Evolutionary conservation across 1,284 basidiomycete genomes (phyloP).

Genomic region (Cryptococcus sp.): DNA sequence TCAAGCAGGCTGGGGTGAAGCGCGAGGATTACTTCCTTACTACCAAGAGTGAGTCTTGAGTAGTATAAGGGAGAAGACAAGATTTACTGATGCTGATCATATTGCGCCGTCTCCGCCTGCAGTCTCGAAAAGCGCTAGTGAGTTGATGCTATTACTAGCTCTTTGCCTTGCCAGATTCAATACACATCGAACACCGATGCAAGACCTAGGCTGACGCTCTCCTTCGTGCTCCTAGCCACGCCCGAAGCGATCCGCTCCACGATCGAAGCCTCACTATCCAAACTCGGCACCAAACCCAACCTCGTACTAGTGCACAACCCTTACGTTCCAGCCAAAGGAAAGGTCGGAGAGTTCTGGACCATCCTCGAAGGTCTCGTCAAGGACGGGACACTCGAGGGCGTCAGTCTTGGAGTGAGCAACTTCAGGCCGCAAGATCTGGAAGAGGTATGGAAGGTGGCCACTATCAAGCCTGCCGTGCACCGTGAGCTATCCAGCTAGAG

Average conservation of each 20-base stretch:
- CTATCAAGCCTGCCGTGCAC: slow-evolving; percentile 70
- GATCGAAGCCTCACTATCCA: slow-evolving; percentile 27
- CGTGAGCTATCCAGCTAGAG: slow-evolving; percentile 45
- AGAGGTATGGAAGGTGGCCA: slow-evolving; percentile 53
- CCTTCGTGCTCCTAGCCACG: slow-evolving; percentile 9
- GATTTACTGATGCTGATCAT: not conserved
- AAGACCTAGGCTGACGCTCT: not conserved
- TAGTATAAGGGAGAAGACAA: not conserved
- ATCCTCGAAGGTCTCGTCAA: slow-evolving; percentile 46
- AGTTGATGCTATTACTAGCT: too few relatives aligned
- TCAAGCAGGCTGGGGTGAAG: slow-evolving; percentile 53
- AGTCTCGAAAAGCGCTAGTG: slow-evolving; percentile 1
- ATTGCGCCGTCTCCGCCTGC: not conserved
- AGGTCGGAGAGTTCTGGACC: slow-evolving; percentile 35
- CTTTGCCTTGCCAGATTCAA: too few relatives aligned
- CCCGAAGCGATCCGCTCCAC: slow-evolving; percentile 24
- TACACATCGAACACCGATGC: not conserved
- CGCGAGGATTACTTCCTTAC: slow-evolving; percentile 57
- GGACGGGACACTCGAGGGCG: slow-evolving; percentile 65
- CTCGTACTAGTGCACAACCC: slow-evolving; percentile 43
- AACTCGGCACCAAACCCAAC: slow-evolving; percentile 36
- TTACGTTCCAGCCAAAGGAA: slow-evolving; percentile 29
- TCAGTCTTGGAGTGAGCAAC: slow-evolving; percentile 48
- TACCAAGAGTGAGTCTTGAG: slow-evolving; percentile 56
- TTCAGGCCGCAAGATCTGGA: slow-evolving; percentile 48